Evolutionary conservation across 306 rosid genomes (phyloP).

Genomic region (Vigna trinervia): DNA sequence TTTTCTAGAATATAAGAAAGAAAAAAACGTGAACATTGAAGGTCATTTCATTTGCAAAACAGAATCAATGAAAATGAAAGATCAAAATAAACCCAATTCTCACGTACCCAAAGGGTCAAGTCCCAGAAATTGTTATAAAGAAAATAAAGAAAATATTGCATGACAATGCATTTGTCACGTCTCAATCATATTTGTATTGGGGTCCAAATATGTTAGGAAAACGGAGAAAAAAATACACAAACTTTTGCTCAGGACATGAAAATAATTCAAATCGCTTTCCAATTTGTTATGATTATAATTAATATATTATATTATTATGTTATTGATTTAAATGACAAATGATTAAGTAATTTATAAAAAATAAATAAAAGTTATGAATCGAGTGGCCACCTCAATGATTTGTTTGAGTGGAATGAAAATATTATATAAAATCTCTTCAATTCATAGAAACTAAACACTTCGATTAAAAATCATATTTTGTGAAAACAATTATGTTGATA

Average conservation of each 20-base stretch:
- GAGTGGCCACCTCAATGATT: too few relatives aligned
- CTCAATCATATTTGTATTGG: background rate
- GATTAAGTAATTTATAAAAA: too few relatives aligned
- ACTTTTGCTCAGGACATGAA: background rate
- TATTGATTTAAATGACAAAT: too few relatives aligned
- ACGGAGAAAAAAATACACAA: background rate
- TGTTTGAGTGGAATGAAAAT: too few relatives aligned
- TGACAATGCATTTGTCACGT: background rate
- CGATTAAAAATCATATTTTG: too few relatives aligned
- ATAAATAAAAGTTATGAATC: too few relatives aligned
- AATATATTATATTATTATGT: too few relatives aligned
- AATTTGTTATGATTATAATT: background rate
- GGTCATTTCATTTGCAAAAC: background rate
- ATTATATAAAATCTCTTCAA: too few relatives aligned
- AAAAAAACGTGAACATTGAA: background rate
- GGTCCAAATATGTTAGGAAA: background rate
- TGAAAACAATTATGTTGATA: too few relatives aligned
- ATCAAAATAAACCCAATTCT: background rate
- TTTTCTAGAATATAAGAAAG: background rate
- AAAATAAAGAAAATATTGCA: background rate
- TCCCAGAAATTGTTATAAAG: background rate
- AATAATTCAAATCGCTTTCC: background rate
- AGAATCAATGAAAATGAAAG: background rate
- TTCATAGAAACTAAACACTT: too few relatives aligned
- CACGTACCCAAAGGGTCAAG: background rate